These are phyloP conservation scores for Geotrichum macrosporum DNA, from an alignment of 1,139 yeast species.

Conservation along the genomic window DNA sequence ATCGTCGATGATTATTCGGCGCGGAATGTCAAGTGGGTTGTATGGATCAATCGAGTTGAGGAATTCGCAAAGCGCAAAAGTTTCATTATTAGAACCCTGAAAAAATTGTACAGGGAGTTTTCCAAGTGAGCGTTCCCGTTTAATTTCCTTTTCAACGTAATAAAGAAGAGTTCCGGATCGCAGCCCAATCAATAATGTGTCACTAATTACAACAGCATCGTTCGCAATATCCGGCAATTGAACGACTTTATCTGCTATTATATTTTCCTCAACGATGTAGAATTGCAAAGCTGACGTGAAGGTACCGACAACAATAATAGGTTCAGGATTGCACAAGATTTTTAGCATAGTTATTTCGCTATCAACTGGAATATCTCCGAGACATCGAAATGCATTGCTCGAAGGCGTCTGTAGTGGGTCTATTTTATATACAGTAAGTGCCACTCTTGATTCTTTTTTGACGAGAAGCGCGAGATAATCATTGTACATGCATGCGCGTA, in stretches of 20 bases:
- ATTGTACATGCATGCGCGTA: not conserved
- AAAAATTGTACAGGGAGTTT: constrained; percentile 15
- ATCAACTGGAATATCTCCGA: not conserved
- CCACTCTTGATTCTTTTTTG: not conserved
- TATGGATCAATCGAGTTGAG: not conserved
- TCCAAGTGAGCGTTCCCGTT: not conserved
- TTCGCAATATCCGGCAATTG: not conserved
- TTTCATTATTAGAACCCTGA: not conserved
- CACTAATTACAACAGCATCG: not conserved
- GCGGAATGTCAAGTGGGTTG: constrained; percentile 6
- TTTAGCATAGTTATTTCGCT: constrained; percentile 10
- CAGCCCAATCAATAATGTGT: constrained; percentile 9
- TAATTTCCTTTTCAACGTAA: not conserved
- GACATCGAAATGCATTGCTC: not conserved
- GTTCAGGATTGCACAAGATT: not conserved
- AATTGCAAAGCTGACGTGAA: not conserved
- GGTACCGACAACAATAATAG: not conserved
- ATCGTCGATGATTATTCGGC: constrained; percentile 11
- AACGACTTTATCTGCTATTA: not conserved
- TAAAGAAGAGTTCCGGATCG: constrained; percentile 9
- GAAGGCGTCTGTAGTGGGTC: constrained; percentile 1
- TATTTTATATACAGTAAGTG: not conserved
- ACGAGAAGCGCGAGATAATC: not conserved
- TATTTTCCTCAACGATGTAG: not conserved
- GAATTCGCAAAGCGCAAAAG: constrained; percentile 10